Base-by-base conservation (phyloP, 345 rosid genomes). In the Triadica sebifera region DNA sequence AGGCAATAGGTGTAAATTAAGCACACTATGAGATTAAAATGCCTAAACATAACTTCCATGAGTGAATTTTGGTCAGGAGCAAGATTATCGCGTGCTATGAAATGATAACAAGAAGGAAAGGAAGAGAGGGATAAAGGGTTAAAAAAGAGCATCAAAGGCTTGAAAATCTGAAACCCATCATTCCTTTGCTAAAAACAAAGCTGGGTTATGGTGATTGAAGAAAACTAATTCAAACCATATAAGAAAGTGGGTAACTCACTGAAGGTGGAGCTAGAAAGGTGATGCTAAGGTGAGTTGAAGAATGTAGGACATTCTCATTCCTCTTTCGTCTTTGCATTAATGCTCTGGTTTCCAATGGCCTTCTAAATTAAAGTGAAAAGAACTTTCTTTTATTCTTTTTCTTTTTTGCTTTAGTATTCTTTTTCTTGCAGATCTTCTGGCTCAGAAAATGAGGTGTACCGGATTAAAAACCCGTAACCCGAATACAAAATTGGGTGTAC, bases 301-400 rank as follows among this genome's bases (percentile, higher is more conserved):
- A 66, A 47, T 66, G 39, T 24, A 46, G 4, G 38, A 66, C 53
- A 66, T 47, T 66, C n/a, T 47, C 38, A 45, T 43, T 43, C 69
- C 68, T 41, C 45, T 43, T 12, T 5, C n/a, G n/a, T 47, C 41
- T 49, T 24, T 8, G 13, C n/a, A 12, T 20, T 37, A 13, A 22
- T 46, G 34, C 41, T 61, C 65, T 34, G 65, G 16, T 34, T 25
- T 25, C 0, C 65, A 29, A 19, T 62, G 22, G 37, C 46, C 47
- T 38, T 37, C 37, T 8, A 37, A 61, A 62, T 59, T 59, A 12
- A 20, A 65, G 17, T 16, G 16, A 45, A 43, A 65, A 65, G 20
- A 2, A 13, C 43, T 51, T n/a, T 6, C 4, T 34, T n/a, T 4
- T 7, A 20, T 70, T 8, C 50, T 29, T 51, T 39, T 25, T 34